Evolutionary conservation across 139 green algal genomes (phyloP).

Genomic region (Prasinococcaceae sp.): DNA sequence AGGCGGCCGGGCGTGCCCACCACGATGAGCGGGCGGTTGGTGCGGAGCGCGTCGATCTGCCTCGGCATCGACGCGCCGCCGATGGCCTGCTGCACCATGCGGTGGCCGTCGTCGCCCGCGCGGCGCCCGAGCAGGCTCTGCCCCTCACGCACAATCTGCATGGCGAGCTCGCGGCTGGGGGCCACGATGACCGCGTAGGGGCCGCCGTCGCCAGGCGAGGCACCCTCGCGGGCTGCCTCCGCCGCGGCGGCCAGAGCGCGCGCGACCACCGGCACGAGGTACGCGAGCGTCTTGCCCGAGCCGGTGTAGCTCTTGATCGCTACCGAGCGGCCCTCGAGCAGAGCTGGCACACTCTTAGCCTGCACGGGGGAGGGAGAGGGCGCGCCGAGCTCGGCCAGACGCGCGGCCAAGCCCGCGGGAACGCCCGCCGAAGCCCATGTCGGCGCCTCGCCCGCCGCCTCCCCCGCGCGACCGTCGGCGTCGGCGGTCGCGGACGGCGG

Average conservation of each 20-base stretch:
- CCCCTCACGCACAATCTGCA: constrained; percentile 31
- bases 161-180: constrained; percentile 82
- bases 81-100: constrained; percentile 83
- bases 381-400: too few relatives aligned
- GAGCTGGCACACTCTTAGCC: too few relatives aligned
- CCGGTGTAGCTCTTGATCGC: constrained; percentile 83
- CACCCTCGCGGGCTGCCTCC: constrained; percentile 6
- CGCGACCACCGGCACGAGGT: constrained; percentile 69
- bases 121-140: constrained; percentile 10
- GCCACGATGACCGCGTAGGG: constrained; percentile 58
- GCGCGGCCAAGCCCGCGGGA: too few relatives aligned
- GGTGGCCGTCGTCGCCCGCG: constrained; percentile 21
- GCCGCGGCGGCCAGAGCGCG: constrained; percentile 42
- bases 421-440: too few relatives aligned
- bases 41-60: constrained; percentile 57
- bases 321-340: constrained; percentile 45
- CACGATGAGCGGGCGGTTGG: constrained; percentile 66
- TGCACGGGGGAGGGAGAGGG: too few relatives aligned
- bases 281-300: constrained; percentile 89
- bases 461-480: too few relatives aligned
- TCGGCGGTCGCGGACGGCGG: too few relatives aligned
- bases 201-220: not conserved
- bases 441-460: too few relatives aligned
- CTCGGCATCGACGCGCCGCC: constrained; percentile 66
- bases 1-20: constrained; percentile 88